Percentiles rank a stretch among this genome's conserved stretches.
Conservation (phyloP, 2,329 filamentous ascomycete species). For the Ascochyta pisi region DNA sequence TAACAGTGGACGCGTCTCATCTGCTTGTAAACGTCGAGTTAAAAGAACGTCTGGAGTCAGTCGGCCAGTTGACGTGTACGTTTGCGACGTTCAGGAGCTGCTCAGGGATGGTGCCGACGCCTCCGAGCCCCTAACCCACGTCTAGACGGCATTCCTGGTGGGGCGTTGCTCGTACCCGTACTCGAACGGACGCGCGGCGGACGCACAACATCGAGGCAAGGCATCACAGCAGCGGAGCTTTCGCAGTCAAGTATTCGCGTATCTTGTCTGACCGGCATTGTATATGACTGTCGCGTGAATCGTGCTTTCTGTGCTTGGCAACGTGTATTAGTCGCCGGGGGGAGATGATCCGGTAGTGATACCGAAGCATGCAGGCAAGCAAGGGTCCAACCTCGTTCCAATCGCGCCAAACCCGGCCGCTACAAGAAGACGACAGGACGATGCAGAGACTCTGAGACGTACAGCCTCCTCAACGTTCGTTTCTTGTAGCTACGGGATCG, state of each 20-base stretch:
- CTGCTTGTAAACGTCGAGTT: background rate
- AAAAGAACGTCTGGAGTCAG: conserved; percentile 1
- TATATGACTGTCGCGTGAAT: background rate
- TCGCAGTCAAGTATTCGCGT: background rate
- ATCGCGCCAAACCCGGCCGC: too few species aligned
- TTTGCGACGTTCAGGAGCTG: conserved; percentile 11
- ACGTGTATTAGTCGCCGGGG: background rate
- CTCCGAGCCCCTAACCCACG: conserved; percentile 13
- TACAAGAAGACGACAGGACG: too few species aligned
- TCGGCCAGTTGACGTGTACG: background rate
- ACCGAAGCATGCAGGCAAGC: background rate
- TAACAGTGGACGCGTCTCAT: conserved; percentile 20
- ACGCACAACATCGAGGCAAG: background rate
- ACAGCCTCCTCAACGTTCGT: too few species aligned
- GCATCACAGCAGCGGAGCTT: background rate
- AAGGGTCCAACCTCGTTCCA: too few species aligned
- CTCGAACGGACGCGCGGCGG: conserved; percentile 5
- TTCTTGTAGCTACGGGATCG: too few species aligned
- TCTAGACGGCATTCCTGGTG: conserved; percentile 13
- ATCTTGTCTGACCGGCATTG: background rate
- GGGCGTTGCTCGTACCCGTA: conserved; percentile 11
- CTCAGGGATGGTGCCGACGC: conserved; percentile 9
- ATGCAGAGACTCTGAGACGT: too few species aligned
- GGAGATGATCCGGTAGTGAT: conserved; percentile 1
- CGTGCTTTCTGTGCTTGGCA: conserved; percentile 11